phyloP scores from a whole-genome alignment of 768 basidiomycete genomes.

The Neoboletus brunneissimus region DNA sequence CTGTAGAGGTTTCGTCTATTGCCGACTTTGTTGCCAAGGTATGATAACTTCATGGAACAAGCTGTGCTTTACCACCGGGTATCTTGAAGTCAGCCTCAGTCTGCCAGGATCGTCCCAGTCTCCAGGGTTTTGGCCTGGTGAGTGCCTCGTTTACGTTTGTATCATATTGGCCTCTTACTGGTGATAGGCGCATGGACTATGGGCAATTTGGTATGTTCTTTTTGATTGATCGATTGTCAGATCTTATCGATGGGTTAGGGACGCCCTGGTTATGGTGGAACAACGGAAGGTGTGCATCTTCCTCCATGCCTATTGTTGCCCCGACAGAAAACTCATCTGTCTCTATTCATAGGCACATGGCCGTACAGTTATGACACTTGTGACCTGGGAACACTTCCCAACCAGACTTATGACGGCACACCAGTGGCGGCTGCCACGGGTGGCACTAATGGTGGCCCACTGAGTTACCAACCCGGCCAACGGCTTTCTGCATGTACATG shows the following conservation, averaged over 20 bases:
- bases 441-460: constrained; percentile 42
- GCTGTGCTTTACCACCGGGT: constrained; percentile 90
- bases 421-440: constrained; percentile 61
- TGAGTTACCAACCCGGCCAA: constrained; percentile 87
- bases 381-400: constrained; percentile 82
- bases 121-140: constrained; percentile 86
- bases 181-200: constrained; percentile 64
- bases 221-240: background rate
- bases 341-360: constrained; percentile 44
- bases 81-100: constrained; percentile 80
- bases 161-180: constrained; percentile 3
- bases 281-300: constrained; percentile 65
- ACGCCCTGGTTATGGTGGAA: constrained; percentile 85
- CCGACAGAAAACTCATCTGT: background rate
- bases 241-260: constrained; percentile 45
- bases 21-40: constrained; percentile 34
- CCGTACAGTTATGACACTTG: constrained; percentile 85
- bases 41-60: constrained; percentile 92
- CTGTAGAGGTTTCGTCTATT: background rate
- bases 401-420: constrained; percentile 65
- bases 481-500: constrained; percentile 88
- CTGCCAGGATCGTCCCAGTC: constrained; percentile 59
- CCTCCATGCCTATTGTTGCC: background rate
- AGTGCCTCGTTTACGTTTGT: constrained; percentile 28
- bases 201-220: constrained; percentile 53